Base-by-base conservation (phyloP, 345 rosid species). In the Salix suchowensis region DNA sequence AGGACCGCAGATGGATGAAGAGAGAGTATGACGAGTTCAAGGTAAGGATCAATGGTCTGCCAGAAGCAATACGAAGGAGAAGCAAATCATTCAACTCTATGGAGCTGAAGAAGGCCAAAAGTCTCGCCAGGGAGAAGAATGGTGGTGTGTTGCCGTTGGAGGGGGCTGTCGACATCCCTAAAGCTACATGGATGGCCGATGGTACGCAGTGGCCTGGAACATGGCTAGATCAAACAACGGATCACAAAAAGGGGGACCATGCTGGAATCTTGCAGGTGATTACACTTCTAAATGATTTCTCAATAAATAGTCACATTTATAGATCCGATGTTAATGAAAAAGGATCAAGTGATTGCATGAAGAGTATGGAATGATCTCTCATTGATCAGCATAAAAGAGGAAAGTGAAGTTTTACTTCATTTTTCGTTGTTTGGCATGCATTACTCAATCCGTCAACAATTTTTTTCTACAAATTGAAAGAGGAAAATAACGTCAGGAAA, bases 151-250 rank as follows among this genome's bases (percentile, higher is more conserved):
- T 85, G 81, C 88, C 92, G 0, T 77, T 80, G 0, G 95, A 90
- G 52, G 90, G 88, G 2, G 79, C 85, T 69, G 64, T 87, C 60
- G 60, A 77, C 8, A 86, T 87, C 12, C 78, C 78, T 2, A 84
- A 87, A 72, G 98, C 98, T 58, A 95, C 97, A 2, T 95, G 98
- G 98, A 95, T 95, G 97, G 98, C 98, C 58, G 97, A 95, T 72
- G 98, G 97, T 10, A 94, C 97, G 1, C 97, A 91, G 60, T 94
- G 98, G 98, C 98, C 98, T 14, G 97, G 98, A 4, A 91, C 98
- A 0, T 95, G 98, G 98, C 82, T 85, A 72, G 66, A 75, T 40
- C 85, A 97, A 2, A 75, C 77, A 8, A 71, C 91, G 16, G 97
- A 93, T 77, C 98, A 95, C 73, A 3, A 87, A 23, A 95, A 93